Base-by-base conservation (phyloP, 2,329 filamentous ascomycete genomes). In the Paracorniculantispora psalliotae region DNA sequence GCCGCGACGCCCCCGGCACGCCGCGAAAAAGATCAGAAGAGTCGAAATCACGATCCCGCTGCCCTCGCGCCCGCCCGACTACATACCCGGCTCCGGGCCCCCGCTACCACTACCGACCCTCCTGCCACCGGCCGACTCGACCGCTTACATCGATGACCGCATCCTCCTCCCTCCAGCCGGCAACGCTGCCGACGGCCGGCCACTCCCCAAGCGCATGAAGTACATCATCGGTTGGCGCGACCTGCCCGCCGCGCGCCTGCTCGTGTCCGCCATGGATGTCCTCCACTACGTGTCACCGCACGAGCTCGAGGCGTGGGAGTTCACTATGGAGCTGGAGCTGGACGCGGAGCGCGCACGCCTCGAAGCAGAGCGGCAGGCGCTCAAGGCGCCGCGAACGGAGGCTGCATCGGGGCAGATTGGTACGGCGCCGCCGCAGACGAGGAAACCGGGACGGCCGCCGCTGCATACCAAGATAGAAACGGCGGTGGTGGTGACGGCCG, bases 201-300 rank as follows among this genome's bases (percentile, higher is more conserved):
- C 69, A 4, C 62, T 74, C 1, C 72, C 73, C 10, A 75, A 78
- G 48, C 72, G 79, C 8, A 74, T 84, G 61, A 77, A 77, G 52
- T 84, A 87, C 59, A 70, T 82, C 2, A 74, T 87, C 5, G 78
- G 79, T 7, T 85, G 82, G 77, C 74, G 71, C 25, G 81, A 85
- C 61, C 67, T 79, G 0, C 81, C 81, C 0, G 75, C 76, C 0
- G 81, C 79, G 41, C 73, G 76, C 19, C 68, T 79, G 49, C 64
- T 77, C 3, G 72, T 85, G 2, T 77, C 74, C 63, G 65, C 78
- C 65, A 73, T 76, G 72, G 58, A 75, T 61, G 75, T 85, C 6
- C 73, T 81, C 13, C 79, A 86, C 33, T 87, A 85, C 62, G 83
- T 87, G 8, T 85, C 84, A 0, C 79, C 80, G 2, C 72, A 74